Evolutionary conservation across 1,284 basidiomycete genomes (phyloP), one percentile per base, ranked within the genome.

Genomic region (Trametes hirsuta): DNA sequence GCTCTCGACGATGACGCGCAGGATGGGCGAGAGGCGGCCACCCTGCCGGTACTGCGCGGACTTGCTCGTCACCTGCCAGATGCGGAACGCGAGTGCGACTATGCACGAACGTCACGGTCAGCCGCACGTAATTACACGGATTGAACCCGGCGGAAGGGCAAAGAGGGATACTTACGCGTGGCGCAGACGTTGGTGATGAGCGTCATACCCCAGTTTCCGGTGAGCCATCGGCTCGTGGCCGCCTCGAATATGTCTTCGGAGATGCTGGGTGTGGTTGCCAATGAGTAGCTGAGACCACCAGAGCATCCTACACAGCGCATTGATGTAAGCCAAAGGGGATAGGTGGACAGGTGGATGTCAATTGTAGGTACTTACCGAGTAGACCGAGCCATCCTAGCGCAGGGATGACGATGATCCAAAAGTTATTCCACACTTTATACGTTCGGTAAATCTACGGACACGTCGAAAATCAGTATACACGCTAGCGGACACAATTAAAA

Each of bases 1-100:
- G 18, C 73, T 70, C 63, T 76, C 75, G 48, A 76, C 62, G 36
- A 75, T 65, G 37, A 73, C 68, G 35, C 68, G 67, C 6, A 75
- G 47, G 11, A 76, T 59, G 1, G 71, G 71, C 25, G 63, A 65
- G 30, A 74, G 67, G 5, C 64, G 46, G 48, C 60, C 65, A 8
- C 53, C 45, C 1, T 53, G 47, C n/a, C 58, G 51, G 46, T 58
- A 68, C 24, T 66, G 61, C 5, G 67, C 58, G 15, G 65, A 67
- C 30, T 58, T 55, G n/a, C 63, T 59, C 11, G 69, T 68, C 35
- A 70, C 66, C 22, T 50, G 60, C 71, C 71, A 74, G 44, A 74
- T 72, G n/a, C 68, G 64, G 58, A 62, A 68, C 2, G 69, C 70
- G 6, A 74, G 65, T 2, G 71, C 62, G 3, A 55, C 71, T 74